Evolutionary conservation across 257 asterid species (phyloP), one percentile per base, ranked within the genome.

Genomic region (Knoxia roxburghii): DNA sequence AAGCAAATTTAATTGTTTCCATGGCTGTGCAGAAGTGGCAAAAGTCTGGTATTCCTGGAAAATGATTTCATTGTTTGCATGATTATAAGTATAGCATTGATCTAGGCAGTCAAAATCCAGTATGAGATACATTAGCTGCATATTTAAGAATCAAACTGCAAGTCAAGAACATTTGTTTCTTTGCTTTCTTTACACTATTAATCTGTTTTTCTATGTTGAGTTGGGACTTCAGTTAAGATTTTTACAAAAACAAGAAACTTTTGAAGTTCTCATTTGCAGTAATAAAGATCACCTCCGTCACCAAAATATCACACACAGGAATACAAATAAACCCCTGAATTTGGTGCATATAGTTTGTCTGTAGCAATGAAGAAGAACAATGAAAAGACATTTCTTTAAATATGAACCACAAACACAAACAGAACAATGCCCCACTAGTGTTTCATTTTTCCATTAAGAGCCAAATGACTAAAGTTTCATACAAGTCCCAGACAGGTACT

Each of bases 351-450:
- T 59, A 7, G 23, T 61, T 29, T 32, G 49, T 39, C 56, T 54
- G 54, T 27, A 40, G 18, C 27, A 55, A 59, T 45, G 65, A 51
- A 53, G 66, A 41, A 68, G 29, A 43, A 11, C 29, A 64, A n/a
- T n/a, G n/a, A n/a, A 72, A 62, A 21, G 27, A 50, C 61, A 29
- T 7, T 37, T 32, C 53, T 59, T 37, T 65, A 67, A 14, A 49
- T 50, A 60, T 41, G 58, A 60, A 45, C 72, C 68, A 59, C 66
- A 33, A 48, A 62, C 71, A 54, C 50, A 72, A 73, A 65, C 70
- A 62, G 56, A 61, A 55, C 2, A 63, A 5, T 45, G 43, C 64
- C 81, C 85, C 74, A 63, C 49, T 58, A 68, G 62, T 15, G 35
- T 13, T 67, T 33, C 69, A 61, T 67, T 61, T 15, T 24, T 20